Conservation (phyloP, 257 asterid species). For the Osmanthus fragrans region DNA sequence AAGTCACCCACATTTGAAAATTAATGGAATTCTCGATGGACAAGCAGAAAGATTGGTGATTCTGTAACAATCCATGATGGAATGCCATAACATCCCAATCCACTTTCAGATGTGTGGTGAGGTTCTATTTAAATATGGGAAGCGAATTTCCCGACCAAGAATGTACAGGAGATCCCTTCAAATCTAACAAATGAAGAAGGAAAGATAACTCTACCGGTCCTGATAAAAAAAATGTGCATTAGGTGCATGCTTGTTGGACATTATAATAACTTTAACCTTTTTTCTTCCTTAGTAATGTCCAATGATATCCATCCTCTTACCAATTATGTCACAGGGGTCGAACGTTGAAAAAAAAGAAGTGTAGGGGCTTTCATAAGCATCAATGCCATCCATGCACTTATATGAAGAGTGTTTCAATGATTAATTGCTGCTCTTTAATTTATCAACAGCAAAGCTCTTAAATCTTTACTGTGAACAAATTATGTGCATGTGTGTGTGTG, state of each 20-base stretch:
- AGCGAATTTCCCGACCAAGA: no score
- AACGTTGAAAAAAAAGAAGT: slow-evolving; percentile 1
- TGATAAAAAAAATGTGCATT: no score
- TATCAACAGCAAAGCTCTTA: not conserved
- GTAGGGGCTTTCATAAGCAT: not conserved
- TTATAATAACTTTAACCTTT: not conserved
- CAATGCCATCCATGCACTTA: not conserved
- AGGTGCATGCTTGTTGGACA: not conserved
- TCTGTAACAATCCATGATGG: no score
- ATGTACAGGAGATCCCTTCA: no score
- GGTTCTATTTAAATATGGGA: no score
- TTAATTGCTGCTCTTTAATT: not conserved
- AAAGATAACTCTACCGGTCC: not conserved
- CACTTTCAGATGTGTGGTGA: no score
- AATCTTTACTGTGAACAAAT: not conserved
- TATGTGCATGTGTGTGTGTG: no score
- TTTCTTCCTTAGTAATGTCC: not conserved
- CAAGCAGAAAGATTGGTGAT: not conserved
- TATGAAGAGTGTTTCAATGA: not conserved
- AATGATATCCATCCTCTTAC: not conserved
- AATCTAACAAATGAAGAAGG: not conserved
- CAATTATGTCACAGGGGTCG: not conserved
- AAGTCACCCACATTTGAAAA: not conserved
- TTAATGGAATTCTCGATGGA: not conserved
- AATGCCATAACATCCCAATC: no score